These are phyloP conservation scores for Euphorbia schlechtendalii DNA, from an alignment of 441 rosid genomes.

Conservation along the genomic window DNA sequence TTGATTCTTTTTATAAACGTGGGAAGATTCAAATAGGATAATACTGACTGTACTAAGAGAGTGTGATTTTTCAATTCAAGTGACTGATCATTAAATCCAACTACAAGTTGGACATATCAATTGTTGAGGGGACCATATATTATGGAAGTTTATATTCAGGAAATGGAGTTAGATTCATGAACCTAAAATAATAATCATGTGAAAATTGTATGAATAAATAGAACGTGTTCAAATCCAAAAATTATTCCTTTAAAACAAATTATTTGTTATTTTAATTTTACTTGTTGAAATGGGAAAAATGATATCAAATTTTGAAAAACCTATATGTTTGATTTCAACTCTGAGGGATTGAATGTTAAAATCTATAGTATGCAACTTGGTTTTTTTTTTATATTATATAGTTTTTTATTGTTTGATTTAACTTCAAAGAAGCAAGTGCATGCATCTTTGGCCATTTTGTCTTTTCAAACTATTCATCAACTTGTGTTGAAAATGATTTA, in stretches of 20 bases:
- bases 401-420: neutral
- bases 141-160: neutral
- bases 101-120: neutral
- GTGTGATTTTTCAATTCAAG: neutral
- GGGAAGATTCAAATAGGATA: neutral
- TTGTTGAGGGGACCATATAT: slow-evolving; percentile 17
- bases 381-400: neutral
- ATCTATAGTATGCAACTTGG: neutral
- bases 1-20: neutral
- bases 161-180: slow-evolving; percentile 23
- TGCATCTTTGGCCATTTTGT: neutral
- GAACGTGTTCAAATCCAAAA: slow-evolving; percentile 13
- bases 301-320: neutral
- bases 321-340: neutral
- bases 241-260: neutral
- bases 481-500: slow-evolving; percentile 8
- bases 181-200: slow-evolving; percentile 11
- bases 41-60: neutral
- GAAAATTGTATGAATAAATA: neutral
- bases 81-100: neutral
- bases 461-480: neutral
- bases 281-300: neutral
- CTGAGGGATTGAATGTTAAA: neutral
- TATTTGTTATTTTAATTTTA: neutral
- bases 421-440: slow-evolving; percentile 17